Evolutionary conservation across 192 early-diverging fungal genomes (phyloP).

Genomic region (Fimicolochytrium jonesii): DNA sequence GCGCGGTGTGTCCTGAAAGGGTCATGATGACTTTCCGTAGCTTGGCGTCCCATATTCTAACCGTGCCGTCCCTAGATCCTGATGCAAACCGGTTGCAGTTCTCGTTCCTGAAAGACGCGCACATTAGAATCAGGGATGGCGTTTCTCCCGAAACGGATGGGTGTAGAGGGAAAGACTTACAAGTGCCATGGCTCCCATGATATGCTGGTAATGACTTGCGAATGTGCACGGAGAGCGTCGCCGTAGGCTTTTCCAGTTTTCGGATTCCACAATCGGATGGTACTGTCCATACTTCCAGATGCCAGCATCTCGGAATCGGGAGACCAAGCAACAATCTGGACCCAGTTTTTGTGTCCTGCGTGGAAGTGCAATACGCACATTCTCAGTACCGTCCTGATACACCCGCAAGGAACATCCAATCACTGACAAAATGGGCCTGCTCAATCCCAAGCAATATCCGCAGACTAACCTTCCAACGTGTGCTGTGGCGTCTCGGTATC

Average conservation of each 20-base stretch:
- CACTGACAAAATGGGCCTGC: too few relatives aligned
- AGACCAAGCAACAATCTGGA: constrained; percentile 88
- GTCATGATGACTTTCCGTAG: constrained; percentile 69
- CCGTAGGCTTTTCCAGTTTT: constrained; percentile 76
- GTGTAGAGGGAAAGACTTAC: constrained; percentile 42
- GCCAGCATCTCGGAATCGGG: constrained; percentile 81
- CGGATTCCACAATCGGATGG: constrained; percentile 83
- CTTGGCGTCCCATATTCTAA: constrained; percentile 90
- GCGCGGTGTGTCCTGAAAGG: constrained; percentile 84
- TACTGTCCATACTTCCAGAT: constrained; percentile 92
- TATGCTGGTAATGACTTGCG: constrained; percentile 83
- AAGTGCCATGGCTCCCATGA: constrained; percentile 92
- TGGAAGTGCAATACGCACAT: too few relatives aligned
- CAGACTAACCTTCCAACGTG: constrained; percentile 56
- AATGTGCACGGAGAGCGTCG: constrained; percentile 75
- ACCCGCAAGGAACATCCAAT: too few relatives aligned
- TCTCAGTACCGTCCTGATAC: too few relatives aligned
- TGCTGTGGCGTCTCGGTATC: constrained; percentile 90
- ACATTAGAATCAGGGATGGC: constrained; percentile 1
- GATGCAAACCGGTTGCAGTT: constrained; percentile 77
- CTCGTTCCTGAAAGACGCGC: constrained; percentile 56
- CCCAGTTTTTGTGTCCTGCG: constrained; percentile 85
- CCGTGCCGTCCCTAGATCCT: constrained; percentile 89
- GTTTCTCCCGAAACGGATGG: background rate
- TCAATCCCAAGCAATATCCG: too few relatives aligned